These are phyloP conservation scores for carrot (Daucus carota) DNA, from an alignment of 129 eudicot species.

Conservation along the genomic window DH1_v3.0 NC_030381.2:5375501-5376000, in stretches of 20 bases:
- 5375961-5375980: no score
- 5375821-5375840: not conserved
- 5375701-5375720: not conserved
- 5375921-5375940: not conserved
- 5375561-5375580: not conserved
- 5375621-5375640: not conserved
- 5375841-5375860: not conserved
- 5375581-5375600: not conserved
- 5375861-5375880: not conserved
- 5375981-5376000: not conserved
- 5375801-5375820: not conserved
- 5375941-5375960: not conserved
- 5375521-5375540: not conserved
- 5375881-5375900: not conserved
- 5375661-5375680: not conserved
- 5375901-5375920: not conserved
- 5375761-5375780: not conserved
- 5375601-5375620: no score
- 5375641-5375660: not conserved
- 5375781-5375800: not conserved
- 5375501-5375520: not conserved
- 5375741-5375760: not conserved
- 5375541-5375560: not conserved
- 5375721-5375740: no score
- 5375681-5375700: not conserved